phyloP scores from a whole-genome alignment of 805 yeast species.

The Wickerhamiella cacticola region DNA sequence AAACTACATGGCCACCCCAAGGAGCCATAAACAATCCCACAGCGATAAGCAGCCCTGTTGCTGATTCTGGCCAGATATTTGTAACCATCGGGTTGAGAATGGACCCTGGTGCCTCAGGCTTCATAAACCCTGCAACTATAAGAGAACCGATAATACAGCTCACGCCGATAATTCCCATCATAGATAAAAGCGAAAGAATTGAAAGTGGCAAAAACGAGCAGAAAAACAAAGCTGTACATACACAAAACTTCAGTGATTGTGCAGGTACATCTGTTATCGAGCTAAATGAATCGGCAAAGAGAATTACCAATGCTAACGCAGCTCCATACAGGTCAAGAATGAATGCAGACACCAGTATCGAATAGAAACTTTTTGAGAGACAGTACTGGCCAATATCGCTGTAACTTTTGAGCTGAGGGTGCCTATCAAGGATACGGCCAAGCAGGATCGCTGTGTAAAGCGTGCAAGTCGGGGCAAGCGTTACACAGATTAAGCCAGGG shows the following conservation, averaged over 20 bases:
- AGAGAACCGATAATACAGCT: conserved; percentile 50
- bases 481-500: conserved; percentile 47
- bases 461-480: conserved; percentile 53
- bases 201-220: conserved; percentile 64
- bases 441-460: conserved; percentile 66
- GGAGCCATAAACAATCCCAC: conserved; percentile 39
- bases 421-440: conserved; percentile 66
- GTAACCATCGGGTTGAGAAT: conserved; percentile 52
- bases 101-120: conserved; percentile 60
- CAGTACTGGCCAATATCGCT: conserved; percentile 63
- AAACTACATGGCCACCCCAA: conserved; percentile 73
- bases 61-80: conserved; percentile 51
- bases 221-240: neutral
- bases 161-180: conserved; percentile 62
- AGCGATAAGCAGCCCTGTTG: conserved; percentile 38
- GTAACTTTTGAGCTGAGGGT: conserved; percentile 68
- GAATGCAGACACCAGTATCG: conserved; percentile 57
- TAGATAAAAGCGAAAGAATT: conserved; percentile 52
- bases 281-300: conserved; percentile 75
- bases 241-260: conserved; percentile 50
- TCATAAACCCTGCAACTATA: conserved; percentile 50
- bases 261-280: conserved; percentile 41
- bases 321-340: conserved; percentile 69
- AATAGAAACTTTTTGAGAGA: conserved; percentile 55
- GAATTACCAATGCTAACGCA: conserved; percentile 67